phyloP scores from a whole-genome alignment of 2,329 filamentous ascomycete genomes.

The Fusarium tanahbumbuense region DNA sequence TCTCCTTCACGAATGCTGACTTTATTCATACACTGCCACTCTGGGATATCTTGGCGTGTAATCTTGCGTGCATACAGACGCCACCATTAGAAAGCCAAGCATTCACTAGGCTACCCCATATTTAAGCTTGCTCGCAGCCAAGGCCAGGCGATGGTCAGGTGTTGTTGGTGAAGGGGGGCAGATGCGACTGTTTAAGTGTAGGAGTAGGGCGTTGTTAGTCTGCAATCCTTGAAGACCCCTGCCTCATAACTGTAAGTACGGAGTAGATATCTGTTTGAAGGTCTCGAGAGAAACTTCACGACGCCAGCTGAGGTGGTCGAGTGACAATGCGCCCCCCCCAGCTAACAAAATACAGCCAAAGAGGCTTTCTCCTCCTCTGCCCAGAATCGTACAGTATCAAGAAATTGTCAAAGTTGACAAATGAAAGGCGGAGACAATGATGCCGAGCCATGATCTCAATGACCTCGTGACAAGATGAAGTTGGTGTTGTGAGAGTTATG shows the following conservation, averaged over 20 bases:
- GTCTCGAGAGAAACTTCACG: not conserved
- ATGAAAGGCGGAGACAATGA: not conserved
- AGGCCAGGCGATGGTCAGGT: conserved; percentile 40
- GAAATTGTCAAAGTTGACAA: not conserved
- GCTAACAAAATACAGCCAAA: not conserved
- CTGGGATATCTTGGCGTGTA: conserved; percentile 22
- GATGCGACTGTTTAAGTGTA: not conserved
- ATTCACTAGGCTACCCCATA: conserved; percentile 33
- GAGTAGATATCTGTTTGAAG: not conserved
- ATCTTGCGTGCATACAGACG: conserved; percentile 19
- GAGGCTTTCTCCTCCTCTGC: not conserved
- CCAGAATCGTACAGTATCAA: not conserved
- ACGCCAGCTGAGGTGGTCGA: not conserved
- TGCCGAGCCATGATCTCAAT: not conserved
- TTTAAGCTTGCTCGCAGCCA: conserved; percentile 34
- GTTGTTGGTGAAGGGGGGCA: conserved; percentile 16
- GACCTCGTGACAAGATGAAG: not conserved
- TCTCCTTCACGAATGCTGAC: not conserved
- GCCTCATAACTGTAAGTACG: not conserved
- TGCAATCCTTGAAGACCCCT: not conserved
- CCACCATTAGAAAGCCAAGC: conserved; percentile 41
- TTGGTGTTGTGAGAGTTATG: not conserved
- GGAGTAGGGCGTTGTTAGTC: not conserved
- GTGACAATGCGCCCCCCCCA: not conserved
- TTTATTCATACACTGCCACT: conserved; percentile 30